Percentiles rank a stretch among this genome's conserved stretches.
Evolutionary conservation across 1,284 basidiomycete species (phyloP).

Genomic region (Thecaphora thlaspeos): DNA sequence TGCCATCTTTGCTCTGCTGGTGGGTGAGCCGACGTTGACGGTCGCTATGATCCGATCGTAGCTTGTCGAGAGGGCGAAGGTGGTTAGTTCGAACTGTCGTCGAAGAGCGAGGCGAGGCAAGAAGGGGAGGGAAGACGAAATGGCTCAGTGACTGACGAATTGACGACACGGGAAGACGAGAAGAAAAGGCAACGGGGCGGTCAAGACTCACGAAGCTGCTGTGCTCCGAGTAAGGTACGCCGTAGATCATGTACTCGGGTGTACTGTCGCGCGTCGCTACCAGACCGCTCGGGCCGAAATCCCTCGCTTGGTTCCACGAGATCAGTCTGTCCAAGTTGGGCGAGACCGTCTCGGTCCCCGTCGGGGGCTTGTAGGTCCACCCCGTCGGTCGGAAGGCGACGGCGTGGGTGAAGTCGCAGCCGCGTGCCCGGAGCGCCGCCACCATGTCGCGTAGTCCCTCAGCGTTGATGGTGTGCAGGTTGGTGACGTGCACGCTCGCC

Average conservation of each 20-base stretch:
- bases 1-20: conserved; percentile 58
- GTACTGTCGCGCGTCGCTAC: conserved; percentile 73
- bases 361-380: conserved; percentile 78
- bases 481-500: conserved; percentile 82
- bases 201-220: conserved; percentile 61
- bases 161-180: no score
- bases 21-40: conserved; percentile 83
- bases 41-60: conserved; percentile 89
- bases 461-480: conserved; percentile 73
- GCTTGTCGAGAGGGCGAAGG: conserved; percentile 77
- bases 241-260: conserved; percentile 68
- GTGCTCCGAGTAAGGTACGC: conserved; percentile 94
- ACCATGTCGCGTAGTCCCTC: conserved; percentile 75
- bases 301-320: conserved; percentile 66
- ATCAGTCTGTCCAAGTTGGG: conserved; percentile 59
- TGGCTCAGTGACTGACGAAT: neutral
- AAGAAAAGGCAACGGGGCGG: neutral
- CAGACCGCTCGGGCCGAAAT: conserved; percentile 70
- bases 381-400: conserved; percentile 89
- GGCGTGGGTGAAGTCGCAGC: conserved; percentile 71
- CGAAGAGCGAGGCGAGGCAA: no score
- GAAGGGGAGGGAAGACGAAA: neutral
- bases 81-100: conserved; percentile 64
- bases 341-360: conserved; percentile 63
- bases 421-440: conserved; percentile 66